Evolutionary conservation across 1,284 basidiomycete species (phyloP), one percentile per base, ranked within the genome.

Genomic region (Trametes hirsuta): DNA sequence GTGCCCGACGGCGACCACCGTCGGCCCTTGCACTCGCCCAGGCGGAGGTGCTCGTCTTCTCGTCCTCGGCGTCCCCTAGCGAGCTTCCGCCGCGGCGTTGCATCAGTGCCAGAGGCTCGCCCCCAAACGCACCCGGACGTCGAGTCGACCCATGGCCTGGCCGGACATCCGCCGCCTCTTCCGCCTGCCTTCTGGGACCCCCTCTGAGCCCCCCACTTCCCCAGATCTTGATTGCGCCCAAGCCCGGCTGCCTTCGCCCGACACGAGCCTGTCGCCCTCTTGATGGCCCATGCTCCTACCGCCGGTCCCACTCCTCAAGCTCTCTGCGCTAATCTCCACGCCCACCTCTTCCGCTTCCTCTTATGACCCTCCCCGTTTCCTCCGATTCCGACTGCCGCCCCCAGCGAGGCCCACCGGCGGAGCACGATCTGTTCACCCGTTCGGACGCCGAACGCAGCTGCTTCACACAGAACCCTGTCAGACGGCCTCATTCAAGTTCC

Each of bases 331-430:
- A 18, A 50, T 15, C 39, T 21, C 46, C 6, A 21, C 11, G 49
- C 30, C 36, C 14, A 30, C 36, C 36, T 40, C 15, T 42, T 53
- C 9, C 48, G 39, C 22, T 24, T 30, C 25, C 21, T 46, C 42
- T 54, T 44, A 46, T 57, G 48, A 35, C 41, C 51, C 24, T 48
- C 46, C 42, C 34, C 55, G 22, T 39, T 42, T 30, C 4, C 15
- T 40, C 47, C 54, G 47, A 55, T 30, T 46, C 55, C 55, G 55
- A 57, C 24, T 37, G 51, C 48, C 55, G 55, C 41, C 12, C 49
- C 35, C 14, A 12, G 11, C 40, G 18, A 14, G 47, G 21, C 41
- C 10, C 35, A 41, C 45, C 55, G 48, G 48, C 55, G 55, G 55
- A 57, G 47, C 10, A 36, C 50, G 15, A n/a, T 11, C 24, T 5